Evolutionary conservation across 495 filamentous ascomycete species (phyloP).

Genomic region (Penicillium mononematosum): DNA sequence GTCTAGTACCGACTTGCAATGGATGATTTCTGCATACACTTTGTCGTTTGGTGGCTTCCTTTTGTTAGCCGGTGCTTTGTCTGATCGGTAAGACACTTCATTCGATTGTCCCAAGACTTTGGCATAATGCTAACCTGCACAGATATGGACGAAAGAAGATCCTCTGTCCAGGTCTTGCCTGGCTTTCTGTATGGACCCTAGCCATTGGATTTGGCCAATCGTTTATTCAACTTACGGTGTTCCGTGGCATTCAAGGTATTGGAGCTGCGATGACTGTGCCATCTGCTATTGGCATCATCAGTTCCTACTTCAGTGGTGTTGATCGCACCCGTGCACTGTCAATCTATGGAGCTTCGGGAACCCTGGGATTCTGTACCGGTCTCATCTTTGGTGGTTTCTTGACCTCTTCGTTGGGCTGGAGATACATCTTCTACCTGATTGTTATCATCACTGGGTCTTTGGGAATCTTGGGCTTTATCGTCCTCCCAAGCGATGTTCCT

Average conservation of each 20-base stretch:
- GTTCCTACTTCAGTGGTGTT: slow-evolving; percentile 38
- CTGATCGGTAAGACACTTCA: slow-evolving; percentile 31
- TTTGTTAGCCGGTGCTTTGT: slow-evolving; percentile 34
- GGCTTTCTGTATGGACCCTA: slow-evolving; percentile 38
- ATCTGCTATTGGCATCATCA: slow-evolving; percentile 41
- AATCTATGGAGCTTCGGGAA: slow-evolving; percentile 39
- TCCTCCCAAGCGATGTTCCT: slow-evolving; percentile 31
- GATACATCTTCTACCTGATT: slow-evolving; percentile 40
- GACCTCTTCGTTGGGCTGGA: slow-evolving; percentile 38
- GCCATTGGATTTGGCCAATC: slow-evolving; percentile 39
- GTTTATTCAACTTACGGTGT: slow-evolving; percentile 37
- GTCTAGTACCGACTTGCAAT: slow-evolving; percentile 35
- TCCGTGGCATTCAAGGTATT: slow-evolving; percentile 39
- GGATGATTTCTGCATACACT: slow-evolving; percentile 44
- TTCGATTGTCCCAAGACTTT: too few species aligned
- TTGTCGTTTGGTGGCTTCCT: slow-evolving; percentile 40
- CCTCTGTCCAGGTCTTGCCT: slow-evolving; percentile 34
- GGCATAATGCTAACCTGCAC: slow-evolving; percentile 7
- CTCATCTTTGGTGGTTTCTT: slow-evolving; percentile 41
- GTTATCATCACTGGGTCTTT: slow-evolving; percentile 34
- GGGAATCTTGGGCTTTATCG: slow-evolving; percentile 32
- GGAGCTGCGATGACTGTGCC: slow-evolving; percentile 39
- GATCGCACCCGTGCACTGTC: slow-evolving; percentile 37
- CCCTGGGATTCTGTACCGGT: slow-evolving; percentile 38
- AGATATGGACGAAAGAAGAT: slow-evolving; percentile 39